Conservation (phyloP, 352 stramenopile genomes). For the Pythium plurisporium region DNA sequence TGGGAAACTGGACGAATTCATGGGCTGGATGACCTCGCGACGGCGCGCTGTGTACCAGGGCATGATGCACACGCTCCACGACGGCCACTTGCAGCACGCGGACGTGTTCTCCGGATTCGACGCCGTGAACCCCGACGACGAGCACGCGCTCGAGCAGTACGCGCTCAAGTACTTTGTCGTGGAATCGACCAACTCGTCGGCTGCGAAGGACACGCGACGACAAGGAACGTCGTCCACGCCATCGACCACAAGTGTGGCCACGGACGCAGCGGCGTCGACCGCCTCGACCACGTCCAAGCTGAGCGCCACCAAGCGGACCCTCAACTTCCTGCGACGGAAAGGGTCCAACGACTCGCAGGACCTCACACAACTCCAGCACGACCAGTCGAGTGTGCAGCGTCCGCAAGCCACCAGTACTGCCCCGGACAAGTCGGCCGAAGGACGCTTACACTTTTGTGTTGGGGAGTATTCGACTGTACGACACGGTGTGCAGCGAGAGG, state of each 20-base stretch:
- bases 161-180: constrained; percentile 48
- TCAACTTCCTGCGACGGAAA: constrained; percentile 14
- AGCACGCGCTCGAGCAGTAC: constrained; percentile 29
- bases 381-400: not conserved
- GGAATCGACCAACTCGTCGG: not conserved
- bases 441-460: constrained; percentile 35
- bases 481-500: constrained; percentile 26
- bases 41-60: constrained; percentile 52
- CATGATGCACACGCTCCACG: constrained; percentile 48
- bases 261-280: not conserved
- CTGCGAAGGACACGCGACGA: not conserved
- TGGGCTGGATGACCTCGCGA: constrained; percentile 42
- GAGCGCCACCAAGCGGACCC: constrained; percentile 3
- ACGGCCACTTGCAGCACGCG: constrained; percentile 49
- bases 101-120: constrained; percentile 66
- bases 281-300: not conserved
- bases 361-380: constrained; percentile 3
- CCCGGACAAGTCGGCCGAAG: constrained; percentile 24
- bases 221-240: not conserved
- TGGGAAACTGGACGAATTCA: constrained; percentile 62
- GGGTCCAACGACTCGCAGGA: constrained; percentile 1
- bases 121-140: constrained; percentile 8
- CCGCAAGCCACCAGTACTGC: not conserved
- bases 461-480: constrained; percentile 66
- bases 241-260: not conserved